phyloP scores from a whole-genome alignment of 2,329 filamentous ascomycete genomes.

The Epichloe aotearoae region DNA sequence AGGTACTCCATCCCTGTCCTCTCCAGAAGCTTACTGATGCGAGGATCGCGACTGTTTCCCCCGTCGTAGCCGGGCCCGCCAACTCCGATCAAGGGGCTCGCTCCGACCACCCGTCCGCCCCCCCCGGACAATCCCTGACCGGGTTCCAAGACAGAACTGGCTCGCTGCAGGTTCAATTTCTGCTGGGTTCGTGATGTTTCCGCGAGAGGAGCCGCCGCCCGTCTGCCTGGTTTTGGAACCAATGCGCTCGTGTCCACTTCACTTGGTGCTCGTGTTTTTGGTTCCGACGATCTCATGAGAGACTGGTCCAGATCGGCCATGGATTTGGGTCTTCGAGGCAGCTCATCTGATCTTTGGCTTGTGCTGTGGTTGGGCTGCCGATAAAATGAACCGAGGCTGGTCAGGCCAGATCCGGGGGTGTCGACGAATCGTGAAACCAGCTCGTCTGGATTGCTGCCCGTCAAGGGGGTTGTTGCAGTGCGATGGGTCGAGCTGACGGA shows the following conservation, averaged over 20 bases:
- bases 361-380: slow-evolving; percentile 16
- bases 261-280: slow-evolving; percentile 10
- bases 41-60: slow-evolving; percentile 40
- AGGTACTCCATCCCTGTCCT: slow-evolving; percentile 60
- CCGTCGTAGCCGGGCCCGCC: slow-evolving; percentile 42
- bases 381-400: slow-evolving; percentile 40
- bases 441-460: slow-evolving; percentile 27
- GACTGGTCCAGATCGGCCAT: slow-evolving; percentile 21
- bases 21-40: slow-evolving; percentile 52
- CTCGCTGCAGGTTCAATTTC: slow-evolving; percentile 61
- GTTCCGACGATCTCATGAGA: slow-evolving; percentile 11
- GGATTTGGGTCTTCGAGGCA: slow-evolving; percentile 28
- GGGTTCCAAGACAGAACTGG: slow-evolving; percentile 58
- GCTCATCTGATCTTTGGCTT: slow-evolving; percentile 18
- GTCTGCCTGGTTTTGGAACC: slow-evolving; percentile 29
- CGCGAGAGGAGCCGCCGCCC: slow-evolving; percentile 28
- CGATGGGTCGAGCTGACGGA: slow-evolving; percentile 18
- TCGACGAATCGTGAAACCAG: slow-evolving; percentile 49
- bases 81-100: slow-evolving; percentile 36
- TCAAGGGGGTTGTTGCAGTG: slow-evolving; percentile 12
- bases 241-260: slow-evolving; percentile 32
- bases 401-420: slow-evolving; percentile 33
- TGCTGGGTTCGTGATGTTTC: slow-evolving; percentile 59
- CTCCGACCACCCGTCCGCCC: slow-evolving; percentile 24
- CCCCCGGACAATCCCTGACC: slow-evolving; percentile 28